phyloP scores from a whole-genome alignment of 306 rosid species.

The Dryas alaskensis region DNA sequence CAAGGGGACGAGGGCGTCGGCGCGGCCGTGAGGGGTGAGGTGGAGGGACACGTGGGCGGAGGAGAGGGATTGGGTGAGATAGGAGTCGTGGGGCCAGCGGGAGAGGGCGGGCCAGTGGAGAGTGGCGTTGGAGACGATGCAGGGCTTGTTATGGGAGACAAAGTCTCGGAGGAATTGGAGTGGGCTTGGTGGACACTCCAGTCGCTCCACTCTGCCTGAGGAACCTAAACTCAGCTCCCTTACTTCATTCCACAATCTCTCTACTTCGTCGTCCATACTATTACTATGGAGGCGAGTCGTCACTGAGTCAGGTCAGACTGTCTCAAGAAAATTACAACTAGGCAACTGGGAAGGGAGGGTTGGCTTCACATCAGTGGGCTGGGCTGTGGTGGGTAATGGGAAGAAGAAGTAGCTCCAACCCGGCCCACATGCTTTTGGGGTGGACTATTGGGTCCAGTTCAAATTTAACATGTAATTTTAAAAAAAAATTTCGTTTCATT shows the following conservation, averaged over 20 bases:
- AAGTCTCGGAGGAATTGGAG: conserved; percentile 53
- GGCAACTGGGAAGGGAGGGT: too few species aligned
- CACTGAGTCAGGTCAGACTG: too few species aligned
- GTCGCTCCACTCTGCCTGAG: conserved; percentile 39
- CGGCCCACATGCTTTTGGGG: too few species aligned
- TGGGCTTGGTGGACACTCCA: conserved; percentile 56
- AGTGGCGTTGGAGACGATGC: conserved; percentile 64
- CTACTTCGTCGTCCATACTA: conserved; percentile 36
- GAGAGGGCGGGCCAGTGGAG: conserved; percentile 75
- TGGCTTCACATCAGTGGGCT: too few species aligned
- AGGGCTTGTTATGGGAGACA: conserved; percentile 71
- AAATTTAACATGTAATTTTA: too few species aligned
- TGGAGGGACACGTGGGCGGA: conserved; percentile 57
- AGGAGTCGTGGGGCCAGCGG: conserved; percentile 46
- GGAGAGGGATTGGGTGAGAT: conserved; percentile 57
- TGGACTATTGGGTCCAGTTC: too few species aligned
- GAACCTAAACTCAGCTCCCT: conserved; percentile 63
- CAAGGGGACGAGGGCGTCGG: conserved; percentile 51
- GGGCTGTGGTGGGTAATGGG: too few species aligned
- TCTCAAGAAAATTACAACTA: too few species aligned
- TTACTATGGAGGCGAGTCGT: not conserved
- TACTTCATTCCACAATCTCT: conserved; percentile 63
- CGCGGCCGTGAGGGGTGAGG: conserved; percentile 78
- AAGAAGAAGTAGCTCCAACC: too few species aligned
- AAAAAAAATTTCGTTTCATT: not conserved